A percentile compares a stretch with the other conserved stretches of the same genome.
Conservation (phyloP, 345 rosid species). For the Lagerstroemia speciosa region DNA sequence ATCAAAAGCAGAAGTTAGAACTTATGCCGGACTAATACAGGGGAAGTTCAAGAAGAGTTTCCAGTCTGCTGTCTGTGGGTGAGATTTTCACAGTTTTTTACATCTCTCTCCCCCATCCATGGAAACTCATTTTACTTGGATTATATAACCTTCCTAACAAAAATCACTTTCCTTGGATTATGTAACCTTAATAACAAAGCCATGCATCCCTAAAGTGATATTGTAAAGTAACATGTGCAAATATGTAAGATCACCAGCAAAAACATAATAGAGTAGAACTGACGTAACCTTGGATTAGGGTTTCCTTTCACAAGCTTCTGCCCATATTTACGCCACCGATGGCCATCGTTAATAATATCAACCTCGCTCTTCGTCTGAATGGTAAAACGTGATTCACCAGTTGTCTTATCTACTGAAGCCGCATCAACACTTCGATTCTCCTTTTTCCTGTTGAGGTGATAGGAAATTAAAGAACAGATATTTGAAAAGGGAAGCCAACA, state of each 20-base stretch:
- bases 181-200: neutral
- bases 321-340: constrained; percentile 98
- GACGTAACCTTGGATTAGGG: constrained; percentile 74
- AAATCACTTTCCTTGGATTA: neutral
- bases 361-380: constrained; percentile 33
- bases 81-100: too few relatives aligned
- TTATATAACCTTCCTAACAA: too few relatives aligned
- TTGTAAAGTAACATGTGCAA: neutral
- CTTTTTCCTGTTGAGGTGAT: constrained; percentile 53
- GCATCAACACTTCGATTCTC: constrained; percentile 30
- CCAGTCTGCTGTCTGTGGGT: too few relatives aligned
- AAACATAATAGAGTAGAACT: constrained; percentile 3
- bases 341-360: constrained; percentile 76
- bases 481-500: constrained; percentile 5
- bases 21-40: neutral
- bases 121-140: too few relatives aligned
- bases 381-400: constrained; percentile 43
- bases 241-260: neutral
- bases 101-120: too few relatives aligned
- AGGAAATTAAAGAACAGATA: constrained; percentile 11
- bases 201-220: neutral
- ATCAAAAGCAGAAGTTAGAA: neutral
- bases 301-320: constrained; percentile 95
- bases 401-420: constrained; percentile 34
- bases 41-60: neutral